These are phyloP conservation scores for Tolypocladium amazonense DNA, from an alignment of 2,329 filamentous ascomycete genomes.

Conservation along the genomic window DNA sequence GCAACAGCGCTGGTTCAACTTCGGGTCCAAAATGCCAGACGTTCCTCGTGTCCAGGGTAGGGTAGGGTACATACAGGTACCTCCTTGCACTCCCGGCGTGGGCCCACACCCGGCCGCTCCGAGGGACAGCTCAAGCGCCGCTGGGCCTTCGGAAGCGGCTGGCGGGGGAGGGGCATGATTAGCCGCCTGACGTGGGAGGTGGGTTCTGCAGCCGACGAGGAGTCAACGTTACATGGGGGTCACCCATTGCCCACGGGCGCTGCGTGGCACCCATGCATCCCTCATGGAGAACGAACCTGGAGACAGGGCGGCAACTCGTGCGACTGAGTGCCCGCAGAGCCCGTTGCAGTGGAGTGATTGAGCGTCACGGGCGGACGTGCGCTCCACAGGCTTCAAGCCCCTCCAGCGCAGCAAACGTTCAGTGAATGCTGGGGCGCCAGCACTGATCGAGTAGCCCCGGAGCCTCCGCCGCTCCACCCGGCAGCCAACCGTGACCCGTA, in stretches of 20 bases:
- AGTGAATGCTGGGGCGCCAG: not conserved
- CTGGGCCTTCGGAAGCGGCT: not conserved
- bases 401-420: not conserved
- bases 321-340: not conserved
- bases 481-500: constrained; percentile 4
- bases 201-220: not conserved
- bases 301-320: not conserved
- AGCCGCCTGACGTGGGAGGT: not conserved
- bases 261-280: not conserved
- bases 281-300: not conserved
- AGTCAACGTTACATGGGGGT: constrained; percentile 8
- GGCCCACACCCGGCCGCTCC: not conserved
- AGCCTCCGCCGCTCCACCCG: not conserved
- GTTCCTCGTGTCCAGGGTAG: not conserved
- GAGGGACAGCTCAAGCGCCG: not conserved
- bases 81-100: not conserved
- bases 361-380: not conserved
- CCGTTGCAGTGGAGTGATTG: not conserved
- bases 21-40: not conserved
- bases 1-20: not conserved
- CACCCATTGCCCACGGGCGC: not conserved
- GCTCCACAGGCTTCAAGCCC: not conserved
- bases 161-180: not conserved
- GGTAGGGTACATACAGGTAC: too few species aligned
- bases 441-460: not conserved